Percentiles rank a stretch among this genome's conserved stretches.
phyloP scores from a whole-genome alignment of 768 basidiomycete genomes.

The Suillus weaverae region DNA sequence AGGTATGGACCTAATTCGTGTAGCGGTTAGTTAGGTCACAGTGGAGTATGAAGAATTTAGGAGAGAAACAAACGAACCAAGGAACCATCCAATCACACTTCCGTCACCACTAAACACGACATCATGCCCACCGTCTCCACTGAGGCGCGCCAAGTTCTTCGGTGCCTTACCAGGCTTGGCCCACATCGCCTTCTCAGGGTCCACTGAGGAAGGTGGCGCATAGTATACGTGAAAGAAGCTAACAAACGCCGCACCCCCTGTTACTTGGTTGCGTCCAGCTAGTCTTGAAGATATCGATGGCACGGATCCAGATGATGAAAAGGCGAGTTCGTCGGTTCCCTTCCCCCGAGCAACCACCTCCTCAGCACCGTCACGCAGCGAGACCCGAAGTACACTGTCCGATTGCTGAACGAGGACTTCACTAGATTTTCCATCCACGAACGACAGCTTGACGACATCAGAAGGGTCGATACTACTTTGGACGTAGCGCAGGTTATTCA shows the following conservation, averaged over 20 bases:
- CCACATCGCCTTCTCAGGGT: slow-evolving; percentile 53
- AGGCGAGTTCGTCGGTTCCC: slow-evolving; percentile 57
- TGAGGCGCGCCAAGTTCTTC: slow-evolving; percentile 57
- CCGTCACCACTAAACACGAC: slow-evolving; percentile 65
- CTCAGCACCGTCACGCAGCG: slow-evolving; percentile 48
- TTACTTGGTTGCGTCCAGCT: slow-evolving; percentile 19
- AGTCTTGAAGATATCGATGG: neutral
- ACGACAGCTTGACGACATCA: slow-evolving; percentile 50
- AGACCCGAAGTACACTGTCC: slow-evolving; percentile 47
- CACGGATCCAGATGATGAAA: slow-evolving; percentile 32
- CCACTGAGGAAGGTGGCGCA: slow-evolving; percentile 41
- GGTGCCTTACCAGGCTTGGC: slow-evolving; percentile 71
- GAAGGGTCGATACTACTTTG: slow-evolving; percentile 47
- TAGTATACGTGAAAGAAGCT: slow-evolving; percentile 71
- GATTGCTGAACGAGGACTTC: slow-evolving; percentile 64
- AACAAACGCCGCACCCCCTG: slow-evolving; percentile 57
- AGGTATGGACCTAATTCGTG: slow-evolving; percentile 54
- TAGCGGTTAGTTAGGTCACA: slow-evolving; percentile 4
- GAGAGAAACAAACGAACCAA: slow-evolving; percentile 45
- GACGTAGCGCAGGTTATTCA: slow-evolving; percentile 52
- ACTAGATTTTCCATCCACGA: slow-evolving; percentile 46
- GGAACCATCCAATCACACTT: slow-evolving; percentile 68
- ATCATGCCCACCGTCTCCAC: slow-evolving; percentile 75
- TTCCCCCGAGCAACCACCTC: slow-evolving; percentile 51
- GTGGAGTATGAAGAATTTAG: neutral